Percentiles rank a stretch among this genome's conserved stretches.
These are phyloP conservation scores for Ascocoryne sarcoides DNA, from an alignment of 2,329 filamentous ascomycete species.

Conservation along the genomic window DNA sequence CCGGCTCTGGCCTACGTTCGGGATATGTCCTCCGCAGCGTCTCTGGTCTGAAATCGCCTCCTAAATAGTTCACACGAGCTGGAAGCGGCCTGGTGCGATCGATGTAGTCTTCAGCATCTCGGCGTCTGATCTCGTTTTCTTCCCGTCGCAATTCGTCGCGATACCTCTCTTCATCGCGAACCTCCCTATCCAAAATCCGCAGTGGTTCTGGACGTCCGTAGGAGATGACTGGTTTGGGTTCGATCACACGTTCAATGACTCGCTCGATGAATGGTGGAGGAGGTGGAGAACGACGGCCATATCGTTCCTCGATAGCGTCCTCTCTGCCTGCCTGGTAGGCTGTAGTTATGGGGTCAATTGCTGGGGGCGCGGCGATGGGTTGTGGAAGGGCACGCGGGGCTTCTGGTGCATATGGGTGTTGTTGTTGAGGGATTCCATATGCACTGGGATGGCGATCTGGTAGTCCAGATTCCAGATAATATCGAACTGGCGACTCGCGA, in stretches of 20 bases:
- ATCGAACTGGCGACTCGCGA: slow-evolving; percentile 1
- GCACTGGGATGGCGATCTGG: slow-evolving; percentile 9
- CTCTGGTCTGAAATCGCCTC: no score
- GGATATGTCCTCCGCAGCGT: no score
- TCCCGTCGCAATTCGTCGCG: slow-evolving; percentile 9
- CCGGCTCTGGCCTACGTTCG: no score
- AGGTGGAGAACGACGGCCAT: slow-evolving; percentile 9
- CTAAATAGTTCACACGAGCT: no score
- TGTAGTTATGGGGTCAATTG: slow-evolving; percentile 14
- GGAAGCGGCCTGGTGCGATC: slow-evolving; percentile 5
- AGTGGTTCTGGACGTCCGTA: slow-evolving; percentile 6
- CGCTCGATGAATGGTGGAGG: slow-evolving; percentile 8
- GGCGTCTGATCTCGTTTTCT: slow-evolving; percentile 4
- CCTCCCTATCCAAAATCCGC: slow-evolving; percentile 8
- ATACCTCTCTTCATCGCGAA: slow-evolving; percentile 10
- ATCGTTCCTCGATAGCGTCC: slow-evolving; percentile 21
- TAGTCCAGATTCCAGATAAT: slow-evolving; percentile 1
- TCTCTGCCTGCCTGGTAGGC: slow-evolving; percentile 21
- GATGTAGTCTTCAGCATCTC: slow-evolving; percentile 18
- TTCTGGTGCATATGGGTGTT: slow-evolving; percentile 15
- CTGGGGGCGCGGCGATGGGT: neutral
- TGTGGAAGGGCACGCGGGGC: slow-evolving; percentile 11
- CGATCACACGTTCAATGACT: slow-evolving; percentile 7
- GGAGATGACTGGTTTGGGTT: slow-evolving; percentile 9
- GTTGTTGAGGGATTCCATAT: slow-evolving; percentile 7